Conservation (phyloP, 139 green algal species). For the Chlamydomonas sp. region DNA sequence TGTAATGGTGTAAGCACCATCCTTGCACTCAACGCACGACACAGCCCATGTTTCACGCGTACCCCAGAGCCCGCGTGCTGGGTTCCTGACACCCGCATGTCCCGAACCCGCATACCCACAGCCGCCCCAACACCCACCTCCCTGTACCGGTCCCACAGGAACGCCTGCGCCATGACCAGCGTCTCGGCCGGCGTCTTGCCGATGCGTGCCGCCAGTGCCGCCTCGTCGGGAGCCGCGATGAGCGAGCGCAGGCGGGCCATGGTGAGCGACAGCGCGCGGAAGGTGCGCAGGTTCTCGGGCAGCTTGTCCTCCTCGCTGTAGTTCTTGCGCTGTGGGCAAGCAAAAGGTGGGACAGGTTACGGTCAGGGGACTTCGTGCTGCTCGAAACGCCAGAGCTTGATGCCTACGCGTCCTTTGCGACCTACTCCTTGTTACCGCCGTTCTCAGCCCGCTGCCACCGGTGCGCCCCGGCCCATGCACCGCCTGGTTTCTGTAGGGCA, state of each 20-base stretch:
- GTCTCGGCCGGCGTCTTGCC: not conserved
- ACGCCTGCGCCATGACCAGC: constrained; percentile 74
- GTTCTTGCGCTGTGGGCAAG: constrained; percentile 36
- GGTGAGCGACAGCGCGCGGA: constrained; percentile 67
- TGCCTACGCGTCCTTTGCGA: not conserved
- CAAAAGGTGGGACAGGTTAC: not conserved
- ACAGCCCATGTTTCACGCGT: not conserved
- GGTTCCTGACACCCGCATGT: not conserved
- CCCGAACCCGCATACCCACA: not conserved
- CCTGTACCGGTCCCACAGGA: constrained; percentile 91
- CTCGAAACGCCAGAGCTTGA: too few species aligned
- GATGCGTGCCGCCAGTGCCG: not conserved
- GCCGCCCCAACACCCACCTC: constrained; percentile 45
- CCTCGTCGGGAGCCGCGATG: constrained; percentile 60
- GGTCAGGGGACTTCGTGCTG: not conserved
- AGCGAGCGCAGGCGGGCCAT: constrained; percentile 79
- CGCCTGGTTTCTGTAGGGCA: too few species aligned
- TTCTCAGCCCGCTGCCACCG: too few species aligned
- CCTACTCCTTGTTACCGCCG: too few species aligned
- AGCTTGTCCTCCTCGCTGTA: constrained; percentile 62
- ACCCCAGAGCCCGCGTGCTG: too few species aligned
- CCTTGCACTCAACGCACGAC: too few species aligned
- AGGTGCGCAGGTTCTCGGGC: constrained; percentile 77
- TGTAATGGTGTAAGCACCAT: too few species aligned
- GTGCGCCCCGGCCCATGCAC: too few species aligned